Base-by-base conservation (phyloP, 257 asterid species). In the Solanum phureja region DNA sequence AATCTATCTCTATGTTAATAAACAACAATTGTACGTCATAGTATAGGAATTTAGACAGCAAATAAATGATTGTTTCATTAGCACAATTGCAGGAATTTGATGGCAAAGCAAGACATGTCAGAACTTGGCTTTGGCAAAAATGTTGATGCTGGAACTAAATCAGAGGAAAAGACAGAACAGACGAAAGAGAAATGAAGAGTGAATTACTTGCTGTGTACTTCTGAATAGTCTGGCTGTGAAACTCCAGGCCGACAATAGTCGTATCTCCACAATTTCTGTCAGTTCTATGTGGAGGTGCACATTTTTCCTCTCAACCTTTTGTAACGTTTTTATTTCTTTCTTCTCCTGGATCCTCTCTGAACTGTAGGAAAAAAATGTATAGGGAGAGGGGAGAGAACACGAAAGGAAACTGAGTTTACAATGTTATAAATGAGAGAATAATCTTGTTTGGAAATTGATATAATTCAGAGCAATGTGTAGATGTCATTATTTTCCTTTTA, bases 41-140 rank as follows among this genome's bases (percentile, higher is more conserved):
- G 27, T 27, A 8, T 27, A 11, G 66, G 38, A 44, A 8, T 46
- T 27, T 46, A 81, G 11, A 29, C 68, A 18, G 42, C 42, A 46
- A 29, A 24, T 7, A 4, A 18, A 9, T 81, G 40, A 81, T 18
- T 9, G 29, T 29, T 81, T 29, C 68, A 9, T 29, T 52, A 18
- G 85, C 42, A 27, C 5, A 24, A 83, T 88, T 91, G 94, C 94
- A 97, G 99, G 95, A 96, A 97, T 89, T 91, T 97, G 95, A 97
- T 97, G 99, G 99, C 99, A 69, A 97, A 91, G 90, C 98, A 97
- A 93, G 97, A 97, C 56, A 93, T 95, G 99, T 90, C 96, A 1
- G 99, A 97, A 88, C 96, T 97, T 74, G 99, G 99, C 87, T 97
- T 97, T 83, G 86, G 93, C 44, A 91, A 87, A 86, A 93, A 83